Evolutionary conservation across 371 early-diverging fungal genomes (phyloP).

Genomic region (Apophysomyces sp.): DNA sequence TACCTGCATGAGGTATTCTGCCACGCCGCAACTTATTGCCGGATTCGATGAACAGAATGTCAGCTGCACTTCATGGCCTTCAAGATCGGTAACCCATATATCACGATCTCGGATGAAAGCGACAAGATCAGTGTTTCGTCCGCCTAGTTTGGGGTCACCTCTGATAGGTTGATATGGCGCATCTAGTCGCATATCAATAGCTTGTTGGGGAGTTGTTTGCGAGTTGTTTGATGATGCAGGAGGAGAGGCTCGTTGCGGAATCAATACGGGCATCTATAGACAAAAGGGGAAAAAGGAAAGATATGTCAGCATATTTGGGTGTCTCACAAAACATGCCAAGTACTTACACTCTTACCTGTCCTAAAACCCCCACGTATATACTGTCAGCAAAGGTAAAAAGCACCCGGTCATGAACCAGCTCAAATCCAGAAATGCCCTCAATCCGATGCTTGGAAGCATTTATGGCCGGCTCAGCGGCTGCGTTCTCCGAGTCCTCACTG

Average conservation of each 20-base stretch:
- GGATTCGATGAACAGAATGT: conserved; percentile 52
- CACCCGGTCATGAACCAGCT: conserved; percentile 9
- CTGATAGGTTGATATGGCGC: conserved; percentile 7
- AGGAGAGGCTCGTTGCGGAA: not conserved
- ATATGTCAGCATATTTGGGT: not conserved
- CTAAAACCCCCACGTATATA: conserved; percentile 11
- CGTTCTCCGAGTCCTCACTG: not conserved
- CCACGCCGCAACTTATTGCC: conserved; percentile 57
- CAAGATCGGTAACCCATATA: conserved; percentile 61
- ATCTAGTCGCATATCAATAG: not conserved
- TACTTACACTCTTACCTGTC: conserved; percentile 13
- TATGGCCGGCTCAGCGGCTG: not conserved
- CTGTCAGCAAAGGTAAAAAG: conserved; percentile 11
- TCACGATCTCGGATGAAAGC: conserved; percentile 66
- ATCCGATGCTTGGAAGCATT: conserved; percentile 1
- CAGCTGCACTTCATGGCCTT: conserved; percentile 62
- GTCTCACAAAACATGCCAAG: not conserved
- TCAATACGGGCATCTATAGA: conserved; percentile 2
- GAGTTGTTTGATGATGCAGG: not conserved
- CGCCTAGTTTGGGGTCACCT: conserved; percentile 66
- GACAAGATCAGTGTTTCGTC: conserved; percentile 43
- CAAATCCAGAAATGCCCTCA: conserved; percentile 13
- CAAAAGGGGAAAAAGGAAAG: not conserved
- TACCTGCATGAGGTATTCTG: conserved; percentile 78
- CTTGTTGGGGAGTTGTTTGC: not conserved